Conservation (phyloP, 225 moss, liverwort and hornwort species). For the Thuidium tamariscinum region DNA sequence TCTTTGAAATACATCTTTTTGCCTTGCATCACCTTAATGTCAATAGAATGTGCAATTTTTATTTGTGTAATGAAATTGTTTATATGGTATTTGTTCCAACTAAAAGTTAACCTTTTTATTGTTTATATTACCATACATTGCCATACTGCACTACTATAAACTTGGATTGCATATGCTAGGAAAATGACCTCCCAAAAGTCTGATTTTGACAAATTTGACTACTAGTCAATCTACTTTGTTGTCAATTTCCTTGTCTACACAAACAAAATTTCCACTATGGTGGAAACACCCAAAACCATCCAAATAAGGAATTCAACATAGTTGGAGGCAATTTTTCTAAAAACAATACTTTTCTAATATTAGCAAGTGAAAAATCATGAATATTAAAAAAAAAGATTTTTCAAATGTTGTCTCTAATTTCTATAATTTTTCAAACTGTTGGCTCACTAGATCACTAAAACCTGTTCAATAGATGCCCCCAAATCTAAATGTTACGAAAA, state of each 20-base stretch:
- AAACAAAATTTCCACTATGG: rapidly evolving
- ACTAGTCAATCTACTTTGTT: neutral
- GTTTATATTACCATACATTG: neutral
- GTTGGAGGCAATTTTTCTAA: no score
- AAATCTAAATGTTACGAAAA: no score
- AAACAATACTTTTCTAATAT: no score
- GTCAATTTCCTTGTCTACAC: neutral
- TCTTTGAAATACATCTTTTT: neutral
- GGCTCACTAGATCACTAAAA: no score
- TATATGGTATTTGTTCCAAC: neutral
- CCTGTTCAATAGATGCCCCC: no score
- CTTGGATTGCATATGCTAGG: rapidly evolving
- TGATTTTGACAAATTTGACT: neutral
- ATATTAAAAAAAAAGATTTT: no score
- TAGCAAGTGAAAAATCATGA: no score
- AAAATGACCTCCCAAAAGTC: neutral
- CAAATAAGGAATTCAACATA: neutral
- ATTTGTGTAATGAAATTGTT: neutral
- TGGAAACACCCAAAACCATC: no score
- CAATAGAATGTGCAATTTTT: neutral
- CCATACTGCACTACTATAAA: neutral
- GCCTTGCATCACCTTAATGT: rapidly evolving
- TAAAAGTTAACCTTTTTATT: neutral
- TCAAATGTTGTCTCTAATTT: no score
- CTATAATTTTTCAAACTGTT: no score